Evolutionary conservation across 192 early-diverging fungal genomes (phyloP), one percentile per base, ranked within the genome.

Genomic region (Backusella psychrophila): DNA sequence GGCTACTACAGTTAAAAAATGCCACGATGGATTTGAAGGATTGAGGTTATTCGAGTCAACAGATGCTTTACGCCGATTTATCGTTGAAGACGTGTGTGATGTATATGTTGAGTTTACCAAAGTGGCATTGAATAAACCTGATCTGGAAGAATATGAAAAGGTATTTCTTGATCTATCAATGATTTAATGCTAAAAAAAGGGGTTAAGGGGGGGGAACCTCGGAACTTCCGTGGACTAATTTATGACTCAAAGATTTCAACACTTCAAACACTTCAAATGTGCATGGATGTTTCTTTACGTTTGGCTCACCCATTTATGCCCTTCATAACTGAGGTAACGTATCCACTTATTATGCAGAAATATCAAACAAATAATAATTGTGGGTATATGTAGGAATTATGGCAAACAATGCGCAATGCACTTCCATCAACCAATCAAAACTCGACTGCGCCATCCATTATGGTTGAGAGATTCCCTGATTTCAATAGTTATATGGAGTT

Each of bases 221-320:
- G 21, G 29, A 36, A 23, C 35, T 69, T 65, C 19, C 42, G 21
- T 46, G 38, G 74, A 69, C 33, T 35, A 2, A 35, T 26, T 53
- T n/a, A 65, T 65, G 39, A 75, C 21, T n/a, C 56, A 42, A 59
- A 78, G 74, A 67, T 39, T 39, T 83, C 84, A 75, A 88, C 83
- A 71, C 84, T 85, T 11, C 77, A 59, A 59, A 78, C 85, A 8
- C 79, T 96, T 4, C 90, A 94, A 73, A 89, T 87, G 0, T 94
- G 93, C 68, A 74, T 95, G 77, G 94, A 96, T 71, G 77, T 83
- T 7, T 93, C 93, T 0, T 79, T 99, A 67, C 89, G 93, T 31
- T 84, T 96, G 31, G 84, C 96, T 69, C 97, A 99, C 81, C 97
- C 97, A 26, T 96, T 98, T 80, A 99, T 99, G 97, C 97, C 97